These are phyloP conservation scores for Arabidopsis thaliana DNA, from an alignment of 345 rosid species.

Conservation along the genomic window DNA sequence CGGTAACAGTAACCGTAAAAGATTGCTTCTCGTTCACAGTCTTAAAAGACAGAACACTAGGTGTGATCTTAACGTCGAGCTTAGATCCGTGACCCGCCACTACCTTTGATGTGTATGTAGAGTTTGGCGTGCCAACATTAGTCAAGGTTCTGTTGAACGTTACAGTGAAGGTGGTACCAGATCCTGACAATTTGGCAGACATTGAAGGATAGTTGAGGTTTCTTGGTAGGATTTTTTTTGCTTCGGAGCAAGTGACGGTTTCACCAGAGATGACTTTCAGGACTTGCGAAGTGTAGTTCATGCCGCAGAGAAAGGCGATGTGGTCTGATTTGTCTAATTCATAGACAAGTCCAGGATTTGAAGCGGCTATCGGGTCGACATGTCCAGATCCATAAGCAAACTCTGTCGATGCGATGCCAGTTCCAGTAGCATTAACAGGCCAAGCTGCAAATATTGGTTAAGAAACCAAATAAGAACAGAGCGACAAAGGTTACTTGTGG, in stretches of 20 bases:
- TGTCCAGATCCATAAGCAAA: conserved; percentile 49
- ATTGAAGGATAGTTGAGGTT: conserved; percentile 38
- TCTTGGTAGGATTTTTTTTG: neutral
- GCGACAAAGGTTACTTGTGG: neutral
- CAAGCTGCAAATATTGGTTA: conserved; percentile 39
- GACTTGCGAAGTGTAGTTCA: conserved; percentile 11
- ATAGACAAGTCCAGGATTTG: conserved; percentile 48
- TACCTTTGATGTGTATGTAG: conserved; percentile 52
- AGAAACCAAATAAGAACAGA: neutral
- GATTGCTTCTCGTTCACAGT: conserved; percentile 48
- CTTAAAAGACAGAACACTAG: conserved; percentile 49
- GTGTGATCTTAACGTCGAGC: conserved; percentile 46
- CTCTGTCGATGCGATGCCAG: conserved; percentile 14
- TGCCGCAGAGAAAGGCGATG: conserved; percentile 39
- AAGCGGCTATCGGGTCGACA: conserved; percentile 44
- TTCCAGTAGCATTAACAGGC: conserved; percentile 33
- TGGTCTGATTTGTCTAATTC: conserved; percentile 38
- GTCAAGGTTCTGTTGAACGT: conserved; percentile 56
- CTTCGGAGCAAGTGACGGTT: conserved; percentile 42
- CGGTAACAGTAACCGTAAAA: conserved; percentile 48
- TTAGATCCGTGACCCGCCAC: neutral
- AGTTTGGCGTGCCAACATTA: conserved; percentile 54
- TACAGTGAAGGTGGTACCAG: conserved; percentile 26
- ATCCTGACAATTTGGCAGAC: conserved; percentile 2
- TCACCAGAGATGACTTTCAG: conserved; percentile 44